Percentiles rank a stretch among this genome's conserved stretches.
phyloP scores from a whole-genome alignment of 1,284 basidiomycete genomes.

The Puccinia horiana region DNA sequence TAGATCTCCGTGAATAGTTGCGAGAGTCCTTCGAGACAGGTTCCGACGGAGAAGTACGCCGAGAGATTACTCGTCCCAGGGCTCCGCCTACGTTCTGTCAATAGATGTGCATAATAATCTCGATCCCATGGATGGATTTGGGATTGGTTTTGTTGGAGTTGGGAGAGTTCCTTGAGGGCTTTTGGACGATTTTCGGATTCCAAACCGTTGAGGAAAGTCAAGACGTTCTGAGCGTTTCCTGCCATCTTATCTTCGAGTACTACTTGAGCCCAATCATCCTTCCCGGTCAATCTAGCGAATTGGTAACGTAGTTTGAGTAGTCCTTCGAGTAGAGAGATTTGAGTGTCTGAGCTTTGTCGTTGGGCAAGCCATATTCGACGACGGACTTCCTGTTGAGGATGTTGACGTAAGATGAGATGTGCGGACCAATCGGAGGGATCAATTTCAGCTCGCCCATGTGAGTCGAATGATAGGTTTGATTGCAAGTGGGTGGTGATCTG shows the following conservation, averaged over 20 bases:
- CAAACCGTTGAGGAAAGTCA: conserved; percentile 58
- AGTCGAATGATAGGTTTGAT: not conserved
- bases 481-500: not conserved
- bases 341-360: conserved; percentile 60
- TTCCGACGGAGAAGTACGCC: conserved; percentile 73
- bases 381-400: conserved; percentile 49
- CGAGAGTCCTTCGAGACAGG: conserved; percentile 81
- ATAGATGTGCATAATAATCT: conserved; percentile 69
- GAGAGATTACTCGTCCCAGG: conserved; percentile 64
- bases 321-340: conserved; percentile 73
- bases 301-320: conserved; percentile 74
- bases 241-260: conserved; percentile 91
- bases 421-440: conserved; percentile 33
- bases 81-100: not conserved
- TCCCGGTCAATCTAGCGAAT: conserved; percentile 77
- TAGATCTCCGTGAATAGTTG: conserved; percentile 81
- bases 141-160: conserved; percentile 63
- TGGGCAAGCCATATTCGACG: conserved; percentile 48
- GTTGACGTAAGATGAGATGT: conserved; percentile 46
- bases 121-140: conserved; percentile 84
- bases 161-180: conserved; percentile 71
- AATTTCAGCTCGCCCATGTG: not conserved
- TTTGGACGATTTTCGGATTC: conserved; percentile 74
- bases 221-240: conserved; percentile 66
- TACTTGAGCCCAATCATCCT: conserved; percentile 78